phyloP scores from a whole-genome alignment of 441 rosid genomes.

The Aleurites moluccanus region DNA sequence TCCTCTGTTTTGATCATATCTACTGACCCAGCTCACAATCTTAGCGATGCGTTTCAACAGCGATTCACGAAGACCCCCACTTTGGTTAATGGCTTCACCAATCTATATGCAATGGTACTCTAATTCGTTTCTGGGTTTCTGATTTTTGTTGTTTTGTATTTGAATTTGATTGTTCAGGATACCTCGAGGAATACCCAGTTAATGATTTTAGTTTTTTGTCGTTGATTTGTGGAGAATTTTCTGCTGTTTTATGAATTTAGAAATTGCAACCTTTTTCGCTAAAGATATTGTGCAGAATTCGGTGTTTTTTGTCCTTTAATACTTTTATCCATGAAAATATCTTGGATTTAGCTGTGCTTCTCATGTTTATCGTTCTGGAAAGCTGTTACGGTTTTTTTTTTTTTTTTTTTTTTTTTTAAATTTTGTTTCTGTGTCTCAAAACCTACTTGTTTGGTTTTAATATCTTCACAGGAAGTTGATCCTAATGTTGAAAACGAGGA shows the following conservation, averaged over 20 bases:
- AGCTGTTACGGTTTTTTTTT: neutral
- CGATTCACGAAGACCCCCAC: slow-evolving; percentile 88
- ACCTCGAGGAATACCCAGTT: slow-evolving; percentile 6
- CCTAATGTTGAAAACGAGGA: slow-evolving; percentile 91
- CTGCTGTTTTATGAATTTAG: neutral
- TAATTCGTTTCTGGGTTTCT: slow-evolving; percentile 3
- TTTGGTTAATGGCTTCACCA: slow-evolving; percentile 86
- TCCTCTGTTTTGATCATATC: slow-evolving; percentile 95
- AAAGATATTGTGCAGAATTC: slow-evolving; percentile 1
- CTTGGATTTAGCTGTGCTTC: neutral
- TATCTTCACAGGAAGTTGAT: slow-evolving; percentile 82
- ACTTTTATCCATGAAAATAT: neutral
- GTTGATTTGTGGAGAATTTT: slow-evolving; percentile 10
- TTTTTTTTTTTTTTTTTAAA: neutral
- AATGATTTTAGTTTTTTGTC: neutral
- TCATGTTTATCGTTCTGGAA: neutral
- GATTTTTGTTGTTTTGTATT: neutral
- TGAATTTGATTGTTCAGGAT: slow-evolving; percentile 1
- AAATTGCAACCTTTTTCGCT: neutral
- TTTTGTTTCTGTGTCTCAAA: neutral
- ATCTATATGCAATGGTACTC: slow-evolving; percentile 89
- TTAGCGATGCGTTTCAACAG: slow-evolving; percentile 98
- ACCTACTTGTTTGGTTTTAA: slow-evolving; percentile 12
- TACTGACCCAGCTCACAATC: slow-evolving; percentile 99
- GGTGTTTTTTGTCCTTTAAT: neutral